phyloP scores from a whole-genome alignment of 1,139 yeast genomes.

The Groenewaldozyma sp. region DNA sequence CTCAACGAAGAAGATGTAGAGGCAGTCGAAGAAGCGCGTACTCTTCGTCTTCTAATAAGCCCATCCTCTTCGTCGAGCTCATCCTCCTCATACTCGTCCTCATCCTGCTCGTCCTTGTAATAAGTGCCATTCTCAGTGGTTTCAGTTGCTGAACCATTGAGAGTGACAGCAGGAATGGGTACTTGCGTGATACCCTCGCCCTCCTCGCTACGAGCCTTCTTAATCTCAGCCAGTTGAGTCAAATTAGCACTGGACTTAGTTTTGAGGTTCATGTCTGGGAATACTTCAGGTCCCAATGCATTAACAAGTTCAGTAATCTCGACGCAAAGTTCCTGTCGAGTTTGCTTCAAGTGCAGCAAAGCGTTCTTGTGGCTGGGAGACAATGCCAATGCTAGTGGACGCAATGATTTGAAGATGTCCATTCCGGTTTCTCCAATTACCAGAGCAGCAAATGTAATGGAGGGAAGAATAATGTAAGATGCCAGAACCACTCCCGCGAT shows the following conservation, averaged over 20 bases:
- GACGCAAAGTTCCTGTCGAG: constrained; percentile 45
- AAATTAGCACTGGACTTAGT: constrained; percentile 37
- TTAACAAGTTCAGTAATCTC: constrained; percentile 62
- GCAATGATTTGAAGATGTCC: constrained; percentile 73
- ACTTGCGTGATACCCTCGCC: background rate
- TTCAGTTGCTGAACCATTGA: no score
- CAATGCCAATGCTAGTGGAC: constrained; percentile 73
- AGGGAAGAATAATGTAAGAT: constrained; percentile 50
- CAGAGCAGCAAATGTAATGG: constrained; percentile 78
- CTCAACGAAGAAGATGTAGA: constrained; percentile 15
- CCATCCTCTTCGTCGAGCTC: constrained; percentile 4
- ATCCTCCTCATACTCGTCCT: constrained; percentile 12
- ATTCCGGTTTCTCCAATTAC: constrained; percentile 88
- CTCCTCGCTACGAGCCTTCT: constrained; percentile 13
- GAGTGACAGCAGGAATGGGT: constrained; percentile 3
- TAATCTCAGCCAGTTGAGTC: constrained; percentile 6
- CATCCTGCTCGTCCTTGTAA: constrained; percentile 12
- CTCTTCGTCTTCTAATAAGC: constrained; percentile 9
- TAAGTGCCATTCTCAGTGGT: constrained; percentile 4
- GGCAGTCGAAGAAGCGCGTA: constrained; percentile 13
- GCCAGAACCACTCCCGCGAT: constrained; percentile 35
- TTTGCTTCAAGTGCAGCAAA: constrained; percentile 46
- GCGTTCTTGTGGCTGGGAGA: constrained; percentile 38
- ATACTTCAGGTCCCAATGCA: constrained; percentile 65
- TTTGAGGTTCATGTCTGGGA: constrained; percentile 67